Evolutionary conservation across 2,329 filamentous ascomycete genomes (phyloP).

Genomic region (Trichophyton rubrum): DNA sequence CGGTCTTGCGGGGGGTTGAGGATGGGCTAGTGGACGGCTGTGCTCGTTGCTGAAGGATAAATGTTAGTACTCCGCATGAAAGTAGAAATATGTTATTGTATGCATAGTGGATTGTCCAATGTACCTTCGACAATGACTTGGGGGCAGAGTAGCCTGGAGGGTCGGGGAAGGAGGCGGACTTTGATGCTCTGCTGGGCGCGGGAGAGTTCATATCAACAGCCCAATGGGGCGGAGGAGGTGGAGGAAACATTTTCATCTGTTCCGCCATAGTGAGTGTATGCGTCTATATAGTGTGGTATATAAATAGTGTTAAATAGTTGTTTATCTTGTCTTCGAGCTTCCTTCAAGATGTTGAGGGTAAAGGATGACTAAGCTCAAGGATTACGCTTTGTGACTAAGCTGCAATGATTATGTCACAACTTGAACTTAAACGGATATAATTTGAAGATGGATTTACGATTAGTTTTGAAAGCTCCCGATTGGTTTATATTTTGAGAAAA

Average conservation of each 20-base stretch:
- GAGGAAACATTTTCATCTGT: conserved; percentile 11
- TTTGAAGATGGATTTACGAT: too few relatives aligned
- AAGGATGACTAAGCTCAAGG: too few relatives aligned
- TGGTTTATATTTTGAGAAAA: too few relatives aligned
- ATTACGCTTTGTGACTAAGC: not conserved
- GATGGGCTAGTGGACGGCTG: conserved; percentile 50
- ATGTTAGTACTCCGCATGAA: conserved; percentile 11
- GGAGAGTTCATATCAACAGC: conserved; percentile 65
- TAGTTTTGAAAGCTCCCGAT: too few relatives aligned
- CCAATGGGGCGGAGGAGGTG: conserved; percentile 58
- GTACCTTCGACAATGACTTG: conserved; percentile 15
- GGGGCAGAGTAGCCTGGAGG: conserved; percentile 67
- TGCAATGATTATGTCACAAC: not conserved
- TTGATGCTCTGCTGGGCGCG: conserved; percentile 53
- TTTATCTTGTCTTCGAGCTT: not conserved
- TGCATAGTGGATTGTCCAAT: conserved; percentile 10
- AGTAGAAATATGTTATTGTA: conserved; percentile 13
- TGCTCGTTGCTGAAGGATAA: conserved; percentile 18
- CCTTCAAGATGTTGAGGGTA: too few relatives aligned
- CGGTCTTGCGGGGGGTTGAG: conserved; percentile 40
- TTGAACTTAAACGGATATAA: not conserved
- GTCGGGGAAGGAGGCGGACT: conserved; percentile 55
- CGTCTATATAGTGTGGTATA: not conserved
- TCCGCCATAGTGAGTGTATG: not conserved
- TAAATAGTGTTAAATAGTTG: not conserved